These are phyloP conservation scores for Aspergillus carbonarius DNA, from an alignment of 2,329 filamentous ascomycete genomes.

Conservation along the genomic window DNA sequence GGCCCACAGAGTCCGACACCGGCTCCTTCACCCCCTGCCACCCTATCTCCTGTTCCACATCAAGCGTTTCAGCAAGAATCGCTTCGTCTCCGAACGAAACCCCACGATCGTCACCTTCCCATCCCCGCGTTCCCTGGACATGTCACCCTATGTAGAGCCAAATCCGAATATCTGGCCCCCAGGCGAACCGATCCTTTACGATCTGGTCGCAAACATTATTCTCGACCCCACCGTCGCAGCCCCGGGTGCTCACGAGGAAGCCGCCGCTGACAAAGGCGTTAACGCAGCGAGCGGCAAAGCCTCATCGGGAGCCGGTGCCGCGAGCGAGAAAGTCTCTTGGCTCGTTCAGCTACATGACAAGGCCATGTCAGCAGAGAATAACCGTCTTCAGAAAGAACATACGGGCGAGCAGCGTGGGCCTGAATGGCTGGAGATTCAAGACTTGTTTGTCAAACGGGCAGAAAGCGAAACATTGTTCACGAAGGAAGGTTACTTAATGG, in stretches of 20 bases:
- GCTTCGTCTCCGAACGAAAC: constrained; percentile 93
- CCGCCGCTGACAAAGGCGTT: constrained; percentile 38
- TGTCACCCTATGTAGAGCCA: constrained; percentile 88
- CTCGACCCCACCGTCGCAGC: constrained; percentile 53
- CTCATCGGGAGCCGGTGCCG: constrained; percentile 71
- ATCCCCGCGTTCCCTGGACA: constrained; percentile 75
- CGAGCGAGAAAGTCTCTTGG: constrained; percentile 91
- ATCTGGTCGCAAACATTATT: constrained; percentile 90
- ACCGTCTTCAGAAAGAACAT: constrained; percentile 25
- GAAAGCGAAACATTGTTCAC: constrained; percentile 87
- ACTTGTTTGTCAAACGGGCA: constrained; percentile 87
- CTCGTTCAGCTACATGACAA: constrained; percentile 86
- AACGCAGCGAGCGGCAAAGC: constrained; percentile 40
- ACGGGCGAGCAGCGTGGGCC: constrained; percentile 50
- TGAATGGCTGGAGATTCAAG: constrained; percentile 92
- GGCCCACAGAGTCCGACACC: constrained; percentile 83
- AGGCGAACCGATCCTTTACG: constrained; percentile 87
- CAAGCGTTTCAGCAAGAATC: constrained; percentile 95
- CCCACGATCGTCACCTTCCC: constrained; percentile 98
- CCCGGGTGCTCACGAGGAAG: constrained; percentile 61
- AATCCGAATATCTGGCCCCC: constrained; percentile 69
- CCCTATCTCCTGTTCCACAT: constrained; percentile 92
- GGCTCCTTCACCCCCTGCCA: constrained; percentile 84
- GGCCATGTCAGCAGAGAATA: constrained; percentile 50
- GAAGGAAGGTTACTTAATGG: constrained; percentile 90